These are phyloP conservation scores for Bassia scoparia DNA, from an alignment of 148 eudicot species.

Conservation along the genomic window DNA sequence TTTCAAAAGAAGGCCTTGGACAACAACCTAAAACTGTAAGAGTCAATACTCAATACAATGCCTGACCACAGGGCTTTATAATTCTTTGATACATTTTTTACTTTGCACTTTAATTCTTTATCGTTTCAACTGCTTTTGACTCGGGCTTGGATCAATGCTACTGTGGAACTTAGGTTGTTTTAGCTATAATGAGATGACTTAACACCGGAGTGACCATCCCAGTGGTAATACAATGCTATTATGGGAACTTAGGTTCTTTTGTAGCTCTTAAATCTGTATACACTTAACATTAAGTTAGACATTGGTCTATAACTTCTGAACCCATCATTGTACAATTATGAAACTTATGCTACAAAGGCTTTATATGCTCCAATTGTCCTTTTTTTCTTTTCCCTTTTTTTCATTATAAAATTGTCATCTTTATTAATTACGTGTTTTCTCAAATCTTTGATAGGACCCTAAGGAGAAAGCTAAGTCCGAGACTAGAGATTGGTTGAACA, in stretches of 20 bases:
- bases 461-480: constrained; percentile 98
- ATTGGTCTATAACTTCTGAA: no score
- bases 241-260: no score
- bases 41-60: no score
- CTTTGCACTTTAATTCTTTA: not conserved
- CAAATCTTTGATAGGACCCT: constrained; percentile 58
- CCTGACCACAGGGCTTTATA: no score
- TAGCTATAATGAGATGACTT: not conserved
- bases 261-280: no score
- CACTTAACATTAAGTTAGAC: no score
- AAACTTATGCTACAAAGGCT: no score
- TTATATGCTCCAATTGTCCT: no score
- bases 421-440: constrained; percentile 14
- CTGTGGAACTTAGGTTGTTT: not conserved
- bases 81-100: no score
- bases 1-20: constrained; percentile 98
- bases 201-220: not conserved
- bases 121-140: not conserved
- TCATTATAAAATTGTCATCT: not conserved
- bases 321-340: no score
- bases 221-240: no score
- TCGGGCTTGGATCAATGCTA: not conserved
- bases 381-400: not conserved
- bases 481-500: constrained; percentile 98
- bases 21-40: constrained; percentile 98